A percentile compares a stretch with the other conserved stretches of the same genome.
Conservation (phyloP, 805 yeast species). For the Nakazawaea sp. region DNA sequence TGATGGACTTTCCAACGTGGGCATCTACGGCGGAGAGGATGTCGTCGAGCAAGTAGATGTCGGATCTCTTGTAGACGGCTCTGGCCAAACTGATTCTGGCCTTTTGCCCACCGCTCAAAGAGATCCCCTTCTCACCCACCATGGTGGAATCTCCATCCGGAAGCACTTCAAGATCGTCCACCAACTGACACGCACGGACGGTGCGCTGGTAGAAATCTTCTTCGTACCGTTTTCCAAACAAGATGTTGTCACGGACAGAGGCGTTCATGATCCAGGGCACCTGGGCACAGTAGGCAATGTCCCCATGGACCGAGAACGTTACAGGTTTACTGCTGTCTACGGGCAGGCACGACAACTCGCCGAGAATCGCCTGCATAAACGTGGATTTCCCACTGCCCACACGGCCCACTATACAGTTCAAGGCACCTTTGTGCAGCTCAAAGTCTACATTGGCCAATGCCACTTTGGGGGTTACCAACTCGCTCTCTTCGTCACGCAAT, state of each 20-base stretch:
- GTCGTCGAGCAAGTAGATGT: slow-evolving; percentile 85
- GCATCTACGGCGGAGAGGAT: slow-evolving; percentile 96
- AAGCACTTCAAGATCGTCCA: slow-evolving; percentile 67
- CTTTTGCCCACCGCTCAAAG: slow-evolving; percentile 96
- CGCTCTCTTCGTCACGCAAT: slow-evolving; percentile 34
- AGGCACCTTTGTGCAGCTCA: slow-evolving; percentile 41
- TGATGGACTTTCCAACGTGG: slow-evolving; percentile 86
- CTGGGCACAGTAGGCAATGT: slow-evolving; percentile 57
- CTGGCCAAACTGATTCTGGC: slow-evolving; percentile 92
- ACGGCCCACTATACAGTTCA: slow-evolving; percentile 57
- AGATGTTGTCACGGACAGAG: slow-evolving; percentile 80
- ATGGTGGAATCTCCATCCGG: slow-evolving; percentile 89
- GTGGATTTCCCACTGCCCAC: slow-evolving; percentile 69
- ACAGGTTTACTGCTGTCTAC: slow-evolving; percentile 18
- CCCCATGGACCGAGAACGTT: slow-evolving; percentile 27
- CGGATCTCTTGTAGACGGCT: slow-evolving; percentile 93
- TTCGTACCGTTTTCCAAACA: slow-evolving; percentile 85
- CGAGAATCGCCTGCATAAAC: slow-evolving; percentile 44
- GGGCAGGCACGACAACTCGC: slow-evolving; percentile 39
- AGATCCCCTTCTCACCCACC: slow-evolving; percentile 97
- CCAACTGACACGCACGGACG: slow-evolving; percentile 81
- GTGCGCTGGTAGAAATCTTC: slow-evolving; percentile 75
- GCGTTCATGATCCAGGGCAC: slow-evolving; percentile 98
- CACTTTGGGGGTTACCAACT: slow-evolving; percentile 22
- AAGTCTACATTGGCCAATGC: slow-evolving; percentile 46